Base-by-base conservation (phyloP, 2,329 filamentous ascomycete species). In the Botrytis elliptica region DNA sequence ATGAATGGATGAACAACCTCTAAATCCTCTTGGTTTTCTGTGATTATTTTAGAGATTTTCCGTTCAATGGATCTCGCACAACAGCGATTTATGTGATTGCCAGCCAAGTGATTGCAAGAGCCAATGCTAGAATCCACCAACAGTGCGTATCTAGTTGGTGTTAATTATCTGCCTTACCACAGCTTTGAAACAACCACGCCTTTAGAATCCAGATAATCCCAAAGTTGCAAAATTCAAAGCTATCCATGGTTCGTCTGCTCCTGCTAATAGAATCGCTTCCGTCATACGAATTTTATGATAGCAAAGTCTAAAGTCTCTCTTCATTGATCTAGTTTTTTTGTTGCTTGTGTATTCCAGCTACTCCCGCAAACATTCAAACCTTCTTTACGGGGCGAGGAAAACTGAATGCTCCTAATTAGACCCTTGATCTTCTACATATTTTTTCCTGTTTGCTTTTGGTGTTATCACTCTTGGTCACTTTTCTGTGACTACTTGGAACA, bases 1-100 rank as follows among this genome's bases (percentile, higher is more conserved):
- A 75, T 74, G 67, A 75, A 75, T 74, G 74, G 44, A 73, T 73
- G 72, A 73, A 73, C 64, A 49, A 60, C 38, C 64, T 49, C 22
- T 63, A 46, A 25, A 57, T 67, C 3, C n/a, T 42, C 33, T 66
- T 65, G 57, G n/a, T 64, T n/a, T 40, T 65, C 22, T 71, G 60
- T 66, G 46, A 25, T 42, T 29, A 22, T 22, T 55, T 29, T 68
- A n/a, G 16, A 25, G 18, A 68, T 16, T 29, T 55, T 38, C 49
- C 29, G 16, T 36, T 49, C 20, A 22, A 18, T 8, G 25, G 16
- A 42, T 33, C 9, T 42, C n/a, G n/a, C 49, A 20, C 36, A 18
- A 14, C 40, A 42, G 25, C 49, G 36, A 67, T n/a, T 38, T 33
- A 22, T 29, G 36, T 57, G 49, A 42, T 42, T 57, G 25, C 18